A percentile compares a stretch with the other conserved stretches of the same genome.
phyloP scores from a whole-genome alignment of 108 stramenopile species.

The Cyclotella sp. region DNA sequence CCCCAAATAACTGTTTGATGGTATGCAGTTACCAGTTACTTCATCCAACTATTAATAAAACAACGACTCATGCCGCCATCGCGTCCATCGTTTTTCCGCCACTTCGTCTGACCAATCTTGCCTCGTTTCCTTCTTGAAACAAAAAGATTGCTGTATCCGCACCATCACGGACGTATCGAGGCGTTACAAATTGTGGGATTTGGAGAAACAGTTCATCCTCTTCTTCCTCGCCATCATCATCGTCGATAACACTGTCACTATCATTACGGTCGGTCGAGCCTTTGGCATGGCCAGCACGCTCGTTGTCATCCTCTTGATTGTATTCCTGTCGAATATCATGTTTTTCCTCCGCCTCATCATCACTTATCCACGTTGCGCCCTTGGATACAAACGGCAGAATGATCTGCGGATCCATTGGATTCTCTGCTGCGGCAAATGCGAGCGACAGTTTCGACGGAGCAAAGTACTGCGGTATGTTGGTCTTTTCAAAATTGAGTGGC shows the following conservation, averaged over 20 bases:
- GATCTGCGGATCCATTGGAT: constrained; percentile 35
- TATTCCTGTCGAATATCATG: not conserved
- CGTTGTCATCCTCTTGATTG: not conserved
- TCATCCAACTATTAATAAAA: too few relatives aligned
- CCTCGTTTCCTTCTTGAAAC: constrained; percentile 27
- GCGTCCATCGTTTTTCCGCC: not conserved
- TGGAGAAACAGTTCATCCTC: constrained; percentile 42
- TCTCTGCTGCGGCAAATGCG: constrained; percentile 9
- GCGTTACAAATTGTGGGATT: constrained; percentile 36
- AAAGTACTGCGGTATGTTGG: constrained; percentile 21
- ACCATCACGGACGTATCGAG: constrained; percentile 18
- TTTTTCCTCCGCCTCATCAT: constrained; percentile 7
- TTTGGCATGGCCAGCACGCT: too few relatives aligned
- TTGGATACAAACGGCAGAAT: constrained; percentile 64
- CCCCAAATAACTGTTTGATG: too few relatives aligned
- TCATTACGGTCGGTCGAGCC: too few relatives aligned
- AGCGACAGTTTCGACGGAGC: constrained; percentile 2
- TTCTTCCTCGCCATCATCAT: constrained; percentile 11
- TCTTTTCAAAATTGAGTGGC: constrained; percentile 38
- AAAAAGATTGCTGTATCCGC: constrained; percentile 39
- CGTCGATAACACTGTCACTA: constrained; percentile 2
- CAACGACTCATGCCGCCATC: too few relatives aligned
- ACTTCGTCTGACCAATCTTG: constrained; percentile 22
- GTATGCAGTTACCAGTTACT: too few relatives aligned
- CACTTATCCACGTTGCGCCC: constrained; percentile 58